A percentile compares a stretch with the other conserved stretches of the same genome.
These are phyloP conservation scores for Solanum chaucha DNA, from an alignment of 257 asterid species.

Conservation along the genomic window DNA sequence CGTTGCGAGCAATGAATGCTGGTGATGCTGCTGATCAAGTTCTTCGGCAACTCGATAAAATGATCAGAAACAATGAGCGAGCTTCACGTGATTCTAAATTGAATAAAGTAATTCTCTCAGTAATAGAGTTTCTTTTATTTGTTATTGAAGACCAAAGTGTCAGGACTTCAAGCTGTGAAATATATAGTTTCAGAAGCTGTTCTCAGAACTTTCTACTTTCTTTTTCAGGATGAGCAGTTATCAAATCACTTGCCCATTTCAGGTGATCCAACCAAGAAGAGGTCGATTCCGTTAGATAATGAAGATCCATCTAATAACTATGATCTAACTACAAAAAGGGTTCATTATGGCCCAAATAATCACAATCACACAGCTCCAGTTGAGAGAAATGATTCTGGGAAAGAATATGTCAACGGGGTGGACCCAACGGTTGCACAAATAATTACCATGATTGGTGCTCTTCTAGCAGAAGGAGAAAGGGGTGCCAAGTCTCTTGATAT, in stretches of 20 bases:
- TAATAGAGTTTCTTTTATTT: neutral
- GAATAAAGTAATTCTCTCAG: conserved; percentile 47
- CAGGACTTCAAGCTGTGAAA: neutral
- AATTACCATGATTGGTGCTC: conserved; percentile 86
- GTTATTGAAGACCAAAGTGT: neutral
- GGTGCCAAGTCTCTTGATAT: conserved; percentile 83
- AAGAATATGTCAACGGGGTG: conserved; percentile 50
- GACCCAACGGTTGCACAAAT: conserved; percentile 67
- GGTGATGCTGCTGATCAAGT: conserved; percentile 99
- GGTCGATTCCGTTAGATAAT: conserved; percentile 40
- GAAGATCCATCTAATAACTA: conserved; percentile 42
- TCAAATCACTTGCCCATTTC: conserved; percentile 34
- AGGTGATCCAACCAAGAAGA: conserved; percentile 62
- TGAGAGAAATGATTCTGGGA: conserved; percentile 38
- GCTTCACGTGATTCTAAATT: conserved; percentile 65
- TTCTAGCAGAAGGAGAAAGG: conserved; percentile 94
- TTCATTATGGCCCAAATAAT: conserved; percentile 36
- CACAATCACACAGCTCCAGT: conserved; percentile 20
- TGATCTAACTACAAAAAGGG: conserved; percentile 47
- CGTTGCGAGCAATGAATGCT: conserved; percentile 84
- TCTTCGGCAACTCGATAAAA: conserved; percentile 74
- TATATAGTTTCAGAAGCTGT: neutral
- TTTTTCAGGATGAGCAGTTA: conserved; percentile 62
- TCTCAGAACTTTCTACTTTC: conserved; percentile 10
- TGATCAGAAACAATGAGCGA: conserved; percentile 74